A percentile compares a stretch with the other conserved stretches of the same genome.
These are phyloP conservation scores for Pittosporum tobira DNA, from an alignment of 129 eudicot genomes.

Conservation along the genomic window DNA sequence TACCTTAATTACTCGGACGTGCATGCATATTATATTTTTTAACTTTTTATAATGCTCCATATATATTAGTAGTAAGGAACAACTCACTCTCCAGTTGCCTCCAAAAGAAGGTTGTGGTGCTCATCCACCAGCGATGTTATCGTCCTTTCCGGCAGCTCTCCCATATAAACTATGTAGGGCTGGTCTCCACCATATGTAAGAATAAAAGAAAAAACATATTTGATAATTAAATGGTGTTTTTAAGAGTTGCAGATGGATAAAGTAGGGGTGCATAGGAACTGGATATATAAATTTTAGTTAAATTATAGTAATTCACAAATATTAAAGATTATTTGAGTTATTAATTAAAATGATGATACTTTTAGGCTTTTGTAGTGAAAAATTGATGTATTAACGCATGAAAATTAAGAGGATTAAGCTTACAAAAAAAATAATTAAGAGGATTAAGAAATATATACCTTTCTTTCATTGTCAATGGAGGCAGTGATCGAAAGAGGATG, in stretches of 20 bases:
- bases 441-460: no score
- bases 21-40: no score
- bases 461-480: constrained; percentile 32
- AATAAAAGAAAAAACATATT: neutral
- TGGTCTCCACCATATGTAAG: constrained; percentile 6
- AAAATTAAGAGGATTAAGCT: no score
- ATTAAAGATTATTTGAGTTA: no score
- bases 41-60: neutral
- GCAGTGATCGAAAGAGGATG: constrained; percentile 16
- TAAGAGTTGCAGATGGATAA: neutral
- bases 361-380: neutral
- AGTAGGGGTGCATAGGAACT: neutral
- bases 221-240: neutral
- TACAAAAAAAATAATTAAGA: no score
- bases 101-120: constrained; percentile 51
- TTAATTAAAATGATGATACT: neutral
- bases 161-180: constrained; percentile 91
- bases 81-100: constrained; percentile 60
- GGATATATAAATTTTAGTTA: no score
- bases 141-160: constrained; percentile 38
- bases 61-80: neutral
- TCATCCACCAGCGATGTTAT: constrained; percentile 11
- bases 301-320: no score
- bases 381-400: no score
- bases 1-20: no score